These are phyloP conservation scores for Scleroderma citrinum DNA, from an alignment of 768 basidiomycete species.

Conservation along the genomic window DNA sequence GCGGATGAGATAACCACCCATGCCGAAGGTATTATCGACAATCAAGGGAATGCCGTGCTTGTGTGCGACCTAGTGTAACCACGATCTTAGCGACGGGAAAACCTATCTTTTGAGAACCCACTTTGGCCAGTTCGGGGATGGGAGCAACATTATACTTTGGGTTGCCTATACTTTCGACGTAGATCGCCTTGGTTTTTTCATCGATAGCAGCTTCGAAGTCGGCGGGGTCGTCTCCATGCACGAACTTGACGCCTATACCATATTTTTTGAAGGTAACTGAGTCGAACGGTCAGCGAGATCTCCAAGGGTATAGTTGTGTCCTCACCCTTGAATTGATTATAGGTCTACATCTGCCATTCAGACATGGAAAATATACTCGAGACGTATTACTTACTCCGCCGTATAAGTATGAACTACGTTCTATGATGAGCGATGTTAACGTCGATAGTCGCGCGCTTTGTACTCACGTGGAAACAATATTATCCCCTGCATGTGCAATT, in stretches of 20 bases:
- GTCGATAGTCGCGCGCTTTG: background rate
- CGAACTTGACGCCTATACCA: conserved; percentile 51
- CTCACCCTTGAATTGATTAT: conserved; percentile 58
- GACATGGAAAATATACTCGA: background rate
- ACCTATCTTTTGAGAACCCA: conserved; percentile 8
- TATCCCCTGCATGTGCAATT: conserved; percentile 51
- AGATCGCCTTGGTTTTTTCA: conserved; percentile 53
- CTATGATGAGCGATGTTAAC: background rate
- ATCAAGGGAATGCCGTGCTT: conserved; percentile 54
- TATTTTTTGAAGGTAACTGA: conserved; percentile 50
- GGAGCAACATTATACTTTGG: conserved; percentile 52
- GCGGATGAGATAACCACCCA: conserved; percentile 50
- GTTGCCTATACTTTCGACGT: conserved; percentile 58
- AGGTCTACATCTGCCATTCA: conserved; percentile 35
- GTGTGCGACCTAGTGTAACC: conserved; percentile 46
- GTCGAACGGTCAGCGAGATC: background rate
- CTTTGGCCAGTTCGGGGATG: conserved; percentile 53
- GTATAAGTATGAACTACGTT: conserved; percentile 44
- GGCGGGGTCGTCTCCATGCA: conserved; percentile 40
- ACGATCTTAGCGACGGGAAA: background rate
- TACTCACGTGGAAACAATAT: conserved; percentile 54
- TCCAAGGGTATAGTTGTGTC: background rate
- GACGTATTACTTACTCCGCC: conserved; percentile 42
- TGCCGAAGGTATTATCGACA: conserved; percentile 62
- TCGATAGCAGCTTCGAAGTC: conserved; percentile 51